Evolutionary conservation across 208 protist species (phyloP).

Genomic region (Blechomonas ayalai): DNA sequence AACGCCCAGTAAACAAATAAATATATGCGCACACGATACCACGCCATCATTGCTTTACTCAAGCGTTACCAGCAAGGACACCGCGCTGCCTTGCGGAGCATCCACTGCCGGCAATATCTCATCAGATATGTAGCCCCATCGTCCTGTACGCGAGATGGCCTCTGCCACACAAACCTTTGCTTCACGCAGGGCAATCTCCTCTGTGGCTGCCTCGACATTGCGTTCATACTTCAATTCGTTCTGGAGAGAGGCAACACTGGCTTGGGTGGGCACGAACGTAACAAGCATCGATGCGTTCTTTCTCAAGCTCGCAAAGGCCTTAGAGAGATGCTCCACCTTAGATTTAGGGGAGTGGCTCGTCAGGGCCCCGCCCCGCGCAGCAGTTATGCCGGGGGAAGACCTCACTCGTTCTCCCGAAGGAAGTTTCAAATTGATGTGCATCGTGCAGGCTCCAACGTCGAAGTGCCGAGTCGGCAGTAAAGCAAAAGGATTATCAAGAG

Average conservation of each 20-base stretch:
- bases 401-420: too few relatives aligned
- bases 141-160: slow-evolving; percentile 37
- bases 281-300: slow-evolving; percentile 38
- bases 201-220: slow-evolving; percentile 30
- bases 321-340: slow-evolving; percentile 23
- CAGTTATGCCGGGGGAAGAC: slow-evolving; percentile 1
- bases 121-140: slow-evolving; percentile 59
- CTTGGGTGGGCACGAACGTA: slow-evolving; percentile 33
- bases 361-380: slow-evolving; percentile 9
- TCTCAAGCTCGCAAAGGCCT: slow-evolving; percentile 30
- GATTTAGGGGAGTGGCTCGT: too few relatives aligned
- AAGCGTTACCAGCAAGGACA: slow-evolving; percentile 47
- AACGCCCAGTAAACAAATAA: too few relatives aligned
- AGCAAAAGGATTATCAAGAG: slow-evolving; percentile 27
- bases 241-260: slow-evolving; percentile 29
- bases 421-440: slow-evolving; percentile 27
- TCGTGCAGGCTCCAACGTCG: slow-evolving; percentile 51
- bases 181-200: slow-evolving; percentile 18
- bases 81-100: slow-evolving; percentile 39
- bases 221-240: slow-evolving; percentile 21
- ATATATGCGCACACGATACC: too few relatives aligned
- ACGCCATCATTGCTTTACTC: slow-evolving; percentile 12
- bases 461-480: slow-evolving; percentile 33
- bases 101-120: slow-evolving; percentile 67
- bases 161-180: slow-evolving; percentile 41